Conservation (phyloP, 2,329 filamentous ascomycete species). For the Cladosporium halotolerans region DNA sequence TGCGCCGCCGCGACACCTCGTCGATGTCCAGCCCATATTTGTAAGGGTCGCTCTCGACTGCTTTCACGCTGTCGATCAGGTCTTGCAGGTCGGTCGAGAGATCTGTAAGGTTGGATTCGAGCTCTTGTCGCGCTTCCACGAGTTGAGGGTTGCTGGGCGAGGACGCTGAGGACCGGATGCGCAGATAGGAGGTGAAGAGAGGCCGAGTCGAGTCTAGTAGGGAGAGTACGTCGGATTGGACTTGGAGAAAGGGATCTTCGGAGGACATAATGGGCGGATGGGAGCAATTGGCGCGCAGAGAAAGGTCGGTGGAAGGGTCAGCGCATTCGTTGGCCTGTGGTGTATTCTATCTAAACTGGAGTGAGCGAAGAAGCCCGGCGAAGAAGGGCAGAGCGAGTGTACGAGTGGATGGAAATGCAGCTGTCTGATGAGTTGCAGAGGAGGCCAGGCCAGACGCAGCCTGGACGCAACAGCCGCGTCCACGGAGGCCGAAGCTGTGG, state of each 20-base stretch:
- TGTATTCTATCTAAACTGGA: no score
- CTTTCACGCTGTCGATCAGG: conserved; percentile 77
- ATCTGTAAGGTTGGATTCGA: conserved; percentile 67
- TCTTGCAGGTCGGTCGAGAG: conserved; percentile 82
- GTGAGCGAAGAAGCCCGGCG: no score
- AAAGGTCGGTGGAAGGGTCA: background rate
- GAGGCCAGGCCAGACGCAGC: no score
- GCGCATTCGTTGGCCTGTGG: no score
- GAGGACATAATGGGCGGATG: conserved; percentile 14
- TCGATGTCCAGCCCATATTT: conserved; percentile 77
- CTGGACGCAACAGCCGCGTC: no score
- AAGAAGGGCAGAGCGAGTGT: no score
- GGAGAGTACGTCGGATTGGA: conserved; percentile 67
- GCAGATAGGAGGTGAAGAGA: conserved; percentile 89
- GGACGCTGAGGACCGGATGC: conserved; percentile 80
- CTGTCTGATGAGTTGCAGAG: no score
- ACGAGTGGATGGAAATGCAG: no score
- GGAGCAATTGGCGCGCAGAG: background rate
- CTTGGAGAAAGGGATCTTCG: conserved; percentile 46
- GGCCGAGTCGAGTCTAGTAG: conserved; percentile 75
- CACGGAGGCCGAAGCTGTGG: no score
- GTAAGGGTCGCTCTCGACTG: conserved; percentile 80
- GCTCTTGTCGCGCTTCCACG: conserved; percentile 61
- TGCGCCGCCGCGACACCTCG: conserved; percentile 73
- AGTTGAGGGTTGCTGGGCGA: conserved; percentile 65